These are phyloP conservation scores for Saururus chinensis DNA, from an alignment of 164 flowering plant genomes.

Conservation along the genomic window DNA sequence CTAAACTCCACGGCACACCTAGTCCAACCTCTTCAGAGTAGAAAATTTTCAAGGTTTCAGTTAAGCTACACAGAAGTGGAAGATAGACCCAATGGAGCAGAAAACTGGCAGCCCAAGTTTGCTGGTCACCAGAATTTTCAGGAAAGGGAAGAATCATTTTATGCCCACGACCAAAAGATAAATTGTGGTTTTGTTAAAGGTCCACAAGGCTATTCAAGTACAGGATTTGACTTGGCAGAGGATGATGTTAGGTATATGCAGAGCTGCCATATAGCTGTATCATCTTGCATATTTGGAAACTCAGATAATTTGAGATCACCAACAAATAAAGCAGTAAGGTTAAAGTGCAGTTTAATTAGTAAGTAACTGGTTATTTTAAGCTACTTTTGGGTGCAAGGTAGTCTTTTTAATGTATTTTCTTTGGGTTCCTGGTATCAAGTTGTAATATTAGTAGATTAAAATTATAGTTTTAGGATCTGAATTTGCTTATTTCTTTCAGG, in stretches of 20 bases:
- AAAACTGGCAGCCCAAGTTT: slow-evolving; percentile 75
- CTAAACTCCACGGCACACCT: slow-evolving; percentile 60
- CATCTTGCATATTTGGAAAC: slow-evolving; percentile 95
- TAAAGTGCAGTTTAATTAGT: background rate
- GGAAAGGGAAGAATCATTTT: slow-evolving; percentile 72
- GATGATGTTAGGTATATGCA: slow-evolving; percentile 76
- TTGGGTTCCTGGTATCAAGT: too few relatives aligned
- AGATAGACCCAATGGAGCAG: too few relatives aligned
- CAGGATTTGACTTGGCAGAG: slow-evolving; percentile 94
- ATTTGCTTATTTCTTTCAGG: slow-evolving; percentile 31
- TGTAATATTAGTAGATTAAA: too few relatives aligned
- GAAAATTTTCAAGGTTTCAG: slow-evolving; percentile 73
- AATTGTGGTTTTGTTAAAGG: too few relatives aligned
- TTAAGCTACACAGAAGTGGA: slow-evolving; percentile 66
- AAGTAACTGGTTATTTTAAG: background rate
- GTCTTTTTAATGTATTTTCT: background rate
- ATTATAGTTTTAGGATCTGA: background rate
- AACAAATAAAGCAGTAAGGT: slow-evolving; percentile 54
- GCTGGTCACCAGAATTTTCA: slow-evolving; percentile 83
- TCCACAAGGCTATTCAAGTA: slow-evolving; percentile 63
- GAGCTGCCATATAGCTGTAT: slow-evolving; percentile 92
- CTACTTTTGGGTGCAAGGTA: background rate
- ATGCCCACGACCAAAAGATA: too few relatives aligned
- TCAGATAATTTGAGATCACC: slow-evolving; percentile 85
- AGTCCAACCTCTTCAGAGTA: slow-evolving; percentile 73